phyloP scores from a whole-genome alignment of 768 basidiomycete species.

The Omphalotus guepiniiformis region DNA sequence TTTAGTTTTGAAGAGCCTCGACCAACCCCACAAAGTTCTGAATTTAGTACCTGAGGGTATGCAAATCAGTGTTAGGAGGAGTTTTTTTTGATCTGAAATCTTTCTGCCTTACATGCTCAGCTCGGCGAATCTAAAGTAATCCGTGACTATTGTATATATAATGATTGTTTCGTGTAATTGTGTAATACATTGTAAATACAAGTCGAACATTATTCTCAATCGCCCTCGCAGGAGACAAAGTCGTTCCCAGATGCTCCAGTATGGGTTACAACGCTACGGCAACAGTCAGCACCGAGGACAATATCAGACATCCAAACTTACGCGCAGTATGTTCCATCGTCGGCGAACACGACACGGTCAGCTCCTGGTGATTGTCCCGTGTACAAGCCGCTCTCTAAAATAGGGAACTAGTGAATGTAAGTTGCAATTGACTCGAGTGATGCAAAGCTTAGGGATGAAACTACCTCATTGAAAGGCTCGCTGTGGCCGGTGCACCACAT shows the following conservation, averaged over 20 bases:
- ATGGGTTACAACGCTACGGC: not conserved
- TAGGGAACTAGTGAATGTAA: not conserved
- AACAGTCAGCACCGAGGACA: not conserved
- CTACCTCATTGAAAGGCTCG: not conserved
- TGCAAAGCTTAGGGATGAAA: not conserved
- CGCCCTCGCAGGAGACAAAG: slow-evolving; percentile 2
- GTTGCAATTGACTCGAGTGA: not conserved
- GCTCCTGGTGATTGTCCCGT: not conserved
- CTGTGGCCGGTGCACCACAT: slow-evolving; percentile 3
- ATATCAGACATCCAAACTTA: not conserved
- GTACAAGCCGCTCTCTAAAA: not conserved
- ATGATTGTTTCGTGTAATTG: too few relatives aligned
- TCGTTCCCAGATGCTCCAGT: not conserved
- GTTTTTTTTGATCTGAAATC: too few relatives aligned
- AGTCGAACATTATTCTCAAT: too few relatives aligned
- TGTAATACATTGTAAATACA: too few relatives aligned
- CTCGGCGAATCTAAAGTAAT: too few relatives aligned
- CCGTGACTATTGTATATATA: too few relatives aligned
- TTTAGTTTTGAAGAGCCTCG: too few relatives aligned
- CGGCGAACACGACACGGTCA: not conserved
- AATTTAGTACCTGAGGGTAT: too few relatives aligned
- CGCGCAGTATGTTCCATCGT: slow-evolving; percentile 1
- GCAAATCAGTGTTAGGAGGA: too few relatives aligned
- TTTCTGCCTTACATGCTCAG: too few relatives aligned
- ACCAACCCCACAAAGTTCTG: too few relatives aligned